phyloP scores from a whole-genome alignment of 768 basidiomycete genomes.

The Hortiboletus flavorubellus region DNA sequence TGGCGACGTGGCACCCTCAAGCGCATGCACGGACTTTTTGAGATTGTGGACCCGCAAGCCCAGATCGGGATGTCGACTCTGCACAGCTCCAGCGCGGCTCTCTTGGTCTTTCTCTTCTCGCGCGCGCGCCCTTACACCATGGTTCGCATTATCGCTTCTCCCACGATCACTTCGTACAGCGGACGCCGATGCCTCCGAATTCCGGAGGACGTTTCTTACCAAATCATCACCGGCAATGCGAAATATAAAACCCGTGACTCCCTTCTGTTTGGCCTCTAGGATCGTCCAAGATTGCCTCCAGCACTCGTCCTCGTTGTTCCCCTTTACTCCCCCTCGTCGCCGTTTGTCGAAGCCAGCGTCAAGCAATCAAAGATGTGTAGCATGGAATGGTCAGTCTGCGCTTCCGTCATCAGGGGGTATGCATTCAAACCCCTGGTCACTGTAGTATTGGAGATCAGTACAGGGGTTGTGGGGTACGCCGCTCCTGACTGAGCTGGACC shows the following conservation, averaged over 20 bases:
- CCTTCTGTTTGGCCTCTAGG: background rate
- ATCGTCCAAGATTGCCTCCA: background rate
- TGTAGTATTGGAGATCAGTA: constrained; percentile 41
- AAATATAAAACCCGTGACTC: constrained; percentile 28
- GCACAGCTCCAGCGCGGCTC: constrained; percentile 22
- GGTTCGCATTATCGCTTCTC: constrained; percentile 18
- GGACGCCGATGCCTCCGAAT: constrained; percentile 31
- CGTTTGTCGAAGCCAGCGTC: constrained; percentile 1
- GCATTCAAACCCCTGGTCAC: constrained; percentile 8
- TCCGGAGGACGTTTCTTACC: constrained; percentile 30
- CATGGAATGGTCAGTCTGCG: constrained; percentile 49
- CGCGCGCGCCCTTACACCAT: constrained; percentile 7
- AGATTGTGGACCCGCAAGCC: constrained; percentile 18
- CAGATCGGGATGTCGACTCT: constrained; percentile 24
- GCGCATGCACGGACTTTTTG: constrained; percentile 14
- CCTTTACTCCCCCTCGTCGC: background rate
- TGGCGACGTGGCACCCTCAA: constrained; percentile 28
- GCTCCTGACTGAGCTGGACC: background rate
- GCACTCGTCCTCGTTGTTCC: background rate
- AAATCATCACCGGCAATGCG: constrained; percentile 23
- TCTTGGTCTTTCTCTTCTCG: background rate
- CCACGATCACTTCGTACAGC: constrained; percentile 34
- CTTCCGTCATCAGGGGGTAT: background rate
- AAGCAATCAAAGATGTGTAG: constrained; percentile 44
- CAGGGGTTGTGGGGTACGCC: constrained; percentile 41